Conservation (phyloP, 2,329 filamentous ascomycete species). For the Mycosphaerella sp. region DNA sequence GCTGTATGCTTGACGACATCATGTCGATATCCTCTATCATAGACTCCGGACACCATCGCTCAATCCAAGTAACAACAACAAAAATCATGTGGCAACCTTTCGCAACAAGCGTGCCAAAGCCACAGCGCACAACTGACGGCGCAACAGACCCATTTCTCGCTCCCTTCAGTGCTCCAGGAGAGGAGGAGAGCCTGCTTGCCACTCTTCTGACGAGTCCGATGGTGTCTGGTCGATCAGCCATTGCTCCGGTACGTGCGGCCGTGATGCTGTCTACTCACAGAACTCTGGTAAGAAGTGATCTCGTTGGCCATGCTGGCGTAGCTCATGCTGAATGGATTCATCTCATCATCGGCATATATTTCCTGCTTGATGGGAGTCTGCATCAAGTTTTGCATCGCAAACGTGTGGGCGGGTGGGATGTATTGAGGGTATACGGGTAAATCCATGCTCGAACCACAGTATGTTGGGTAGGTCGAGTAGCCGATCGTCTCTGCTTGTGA, state of each 20-base stretch:
- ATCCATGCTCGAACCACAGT: constrained; percentile 36
- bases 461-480: constrained; percentile 37
- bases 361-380: constrained; percentile 59
- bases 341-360: constrained; percentile 53
- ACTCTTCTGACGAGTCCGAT: constrained; percentile 64
- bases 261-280: constrained; percentile 47
- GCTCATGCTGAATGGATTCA: constrained; percentile 60
- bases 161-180: not conserved
- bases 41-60: constrained; percentile 6
- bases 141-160: not conserved
- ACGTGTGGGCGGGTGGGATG: constrained; percentile 38
- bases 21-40: constrained; percentile 4
- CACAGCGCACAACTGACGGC: not conserved
- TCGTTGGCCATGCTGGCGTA: constrained; percentile 55
- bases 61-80: not conserved
- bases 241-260: constrained; percentile 21
- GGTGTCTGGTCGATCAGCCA: constrained; percentile 56
- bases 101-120: not conserved
- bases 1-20: not conserved
- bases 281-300: constrained; percentile 54
- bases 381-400: constrained; percentile 37
- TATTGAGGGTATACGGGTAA: constrained; percentile 51
- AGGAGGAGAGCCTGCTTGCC: constrained; percentile 39
- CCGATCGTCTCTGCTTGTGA: constrained; percentile 57
- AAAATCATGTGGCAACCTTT: not conserved